Base-by-base conservation (phyloP, 2,329 filamentous ascomycete species). In the Trichoderma asperellum region DNA sequence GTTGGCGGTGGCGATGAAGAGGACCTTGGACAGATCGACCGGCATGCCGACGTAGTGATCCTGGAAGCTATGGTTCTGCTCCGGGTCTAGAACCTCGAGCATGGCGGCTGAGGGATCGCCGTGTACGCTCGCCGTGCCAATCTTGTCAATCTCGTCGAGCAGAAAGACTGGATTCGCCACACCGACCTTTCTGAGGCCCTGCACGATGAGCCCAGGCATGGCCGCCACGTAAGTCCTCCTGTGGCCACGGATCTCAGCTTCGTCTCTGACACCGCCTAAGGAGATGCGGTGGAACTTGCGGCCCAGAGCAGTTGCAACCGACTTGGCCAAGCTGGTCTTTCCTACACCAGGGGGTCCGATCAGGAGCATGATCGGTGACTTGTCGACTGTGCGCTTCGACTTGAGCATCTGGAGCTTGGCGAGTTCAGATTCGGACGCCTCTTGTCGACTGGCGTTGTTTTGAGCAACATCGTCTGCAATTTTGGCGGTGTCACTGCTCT, bases 1-100 rank as follows among this genome's bases (percentile, higher is more conserved):
- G 81, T 99, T 99, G 57, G 96, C 96, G 0, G 96, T 99, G 7
- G 96, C 96, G 75, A 99, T 97, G 82, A 99, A 99, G 12, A 99
- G 86, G 27, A 99, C 93, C 81, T 97, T 97, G 82, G 93, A 97
- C 24, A 99, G 86, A 77, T 99, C 96, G 73, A 98, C 93, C 0
- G 96, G 95, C 72, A 97, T 94, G 76, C 94, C 94, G 78, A 99
- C 89, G 79, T 98, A 99, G 81, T 99, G 96, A 77, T 99, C 96
- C 35, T 90, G 92, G 81, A 99, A 99, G 11, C 89, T 91, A 80
- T 96, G 88, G 77, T 99, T 99, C 81, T 99, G 96, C 79, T 99
- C 96, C 0, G 96, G 96, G 76, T 99, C 96, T 57, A 99, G 85
- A 12, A 99, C 96, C 80, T 99, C 96, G 16, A 99, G 89, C 95